A percentile compares a stretch with the other conserved stretches of the same genome.
Conservation (phyloP, 192 early-diverging fungal genomes). For the Funneliformis geosporum region DNA sequence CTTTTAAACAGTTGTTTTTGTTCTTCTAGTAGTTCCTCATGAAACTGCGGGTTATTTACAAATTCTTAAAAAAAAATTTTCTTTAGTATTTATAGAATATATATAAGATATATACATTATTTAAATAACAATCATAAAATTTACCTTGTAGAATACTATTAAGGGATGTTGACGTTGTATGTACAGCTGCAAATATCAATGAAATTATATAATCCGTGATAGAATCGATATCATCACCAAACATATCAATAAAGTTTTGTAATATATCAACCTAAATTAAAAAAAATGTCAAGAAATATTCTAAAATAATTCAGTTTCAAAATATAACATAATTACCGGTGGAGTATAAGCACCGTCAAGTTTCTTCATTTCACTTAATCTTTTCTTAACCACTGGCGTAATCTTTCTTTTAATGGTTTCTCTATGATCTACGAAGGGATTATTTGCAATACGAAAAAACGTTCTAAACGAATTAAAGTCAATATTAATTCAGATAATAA, state of each 20-base stretch:
- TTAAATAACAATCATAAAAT: neutral
- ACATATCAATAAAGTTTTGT: neutral
- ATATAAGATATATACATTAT: no score
- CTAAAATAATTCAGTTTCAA: neutral
- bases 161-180: neutral
- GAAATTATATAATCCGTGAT: neutral
- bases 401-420: neutral
- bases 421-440: neutral
- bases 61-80: slow-evolving; percentile 10
- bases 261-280: neutral
- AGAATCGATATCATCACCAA: neutral
- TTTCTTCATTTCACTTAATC: neutral
- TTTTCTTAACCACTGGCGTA: neutral
- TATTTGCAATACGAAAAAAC: neutral
- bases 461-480: neutral
- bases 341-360: neutral
- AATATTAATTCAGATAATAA: neutral
- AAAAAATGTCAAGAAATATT: neutral
- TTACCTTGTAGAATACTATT: neutral
- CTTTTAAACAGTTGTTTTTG: no score
- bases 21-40: no score
- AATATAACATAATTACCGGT: neutral
- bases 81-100: neutral
- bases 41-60: neutral
- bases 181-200: neutral